Evolutionary conservation across 1,284 basidiomycete genomes (phyloP), one percentile per base, ranked within the genome.

Genomic region (Heterobasidion irregulare): DNA sequence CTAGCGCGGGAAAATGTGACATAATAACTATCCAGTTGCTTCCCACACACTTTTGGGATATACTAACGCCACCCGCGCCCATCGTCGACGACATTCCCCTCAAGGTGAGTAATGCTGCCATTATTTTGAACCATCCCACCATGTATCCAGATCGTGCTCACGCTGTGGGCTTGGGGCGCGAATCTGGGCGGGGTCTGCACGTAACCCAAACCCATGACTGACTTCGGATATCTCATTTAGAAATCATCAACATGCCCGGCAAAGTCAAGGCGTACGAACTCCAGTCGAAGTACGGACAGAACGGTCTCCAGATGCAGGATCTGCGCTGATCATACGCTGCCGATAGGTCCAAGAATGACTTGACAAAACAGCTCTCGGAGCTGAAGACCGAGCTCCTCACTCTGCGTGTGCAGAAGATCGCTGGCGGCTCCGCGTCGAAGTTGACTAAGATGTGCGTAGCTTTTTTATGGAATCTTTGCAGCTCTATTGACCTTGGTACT

Each of bases 231-330:
- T 19, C 51, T 26, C 13, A 33, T 12, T 41, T 13, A 33, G 33
- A 43, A 75, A 84, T 77, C 71, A 26, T 26, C 26, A 26, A 26
- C 26, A 91, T 90, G 88, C 83, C 85, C 72, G 82, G 82, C 65
- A 89, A 90, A 82, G 92, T 97, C 79, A 93, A 94, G 83, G 94
- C 94, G 69, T 94, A 95, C 81, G 94, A 97, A 77, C 93, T 98
- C 73, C 93, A 95, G 77, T 93, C 91, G 75, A 98, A 97, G 94
- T 96, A 74, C 71, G 89, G 41, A 54, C 18, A 8, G 41, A 15
- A 36, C 13, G 26, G 43, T 18, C 35, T 32, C 46, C 38, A 57
- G 38, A 57, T 15, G 26, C 54, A 35, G 18, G 32, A 18, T 50
- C 2, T 12, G 49, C 5, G 46, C 26, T 47, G 46, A 47, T 12